These are phyloP conservation scores for Rutstroemia sp. DNA, from an alignment of 2,329 filamentous ascomycete species.

Conservation along the genomic window DNA sequence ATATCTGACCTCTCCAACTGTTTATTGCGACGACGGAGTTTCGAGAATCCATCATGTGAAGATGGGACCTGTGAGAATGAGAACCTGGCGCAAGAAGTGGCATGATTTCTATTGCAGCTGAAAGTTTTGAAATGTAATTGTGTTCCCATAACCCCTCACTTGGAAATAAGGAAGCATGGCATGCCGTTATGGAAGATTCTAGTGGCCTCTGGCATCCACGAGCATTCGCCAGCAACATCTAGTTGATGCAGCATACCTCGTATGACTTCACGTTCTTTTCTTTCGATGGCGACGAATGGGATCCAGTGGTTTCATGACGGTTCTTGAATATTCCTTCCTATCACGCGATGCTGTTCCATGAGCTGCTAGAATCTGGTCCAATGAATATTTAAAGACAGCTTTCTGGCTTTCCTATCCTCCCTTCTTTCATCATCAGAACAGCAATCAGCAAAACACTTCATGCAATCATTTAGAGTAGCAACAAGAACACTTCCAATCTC, in stretches of 20 bases:
- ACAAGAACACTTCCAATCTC: constrained; percentile 8
- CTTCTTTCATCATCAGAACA: constrained; percentile 8
- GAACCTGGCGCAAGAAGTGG: no score
- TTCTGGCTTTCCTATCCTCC: neutral
- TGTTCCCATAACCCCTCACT: neutral
- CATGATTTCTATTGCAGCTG: no score
- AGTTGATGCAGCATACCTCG: constrained; percentile 1
- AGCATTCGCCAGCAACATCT: neutral
- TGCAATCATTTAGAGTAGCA: constrained; percentile 7
- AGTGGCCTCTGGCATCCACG: neutral
- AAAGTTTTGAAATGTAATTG: neutral
- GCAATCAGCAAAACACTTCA: constrained; percentile 9
- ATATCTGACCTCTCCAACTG: neutral
- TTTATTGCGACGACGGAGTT: no score
- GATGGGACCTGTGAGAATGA: no score
- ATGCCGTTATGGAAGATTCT: neutral
- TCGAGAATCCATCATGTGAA: no score
- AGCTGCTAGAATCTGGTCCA: constrained; percentile 3
- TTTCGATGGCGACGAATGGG: neutral
- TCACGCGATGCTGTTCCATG: neutral
- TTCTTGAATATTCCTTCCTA: neutral
- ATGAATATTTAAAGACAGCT: constrained; percentile 7
- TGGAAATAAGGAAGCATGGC: neutral
- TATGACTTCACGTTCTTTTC: neutral
- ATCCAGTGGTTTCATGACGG: neutral